Percentiles rank a stretch among this genome's conserved stretches.
phyloP scores from a whole-genome alignment of 768 basidiomycete genomes.

The Naganishia randhawae region DNA sequence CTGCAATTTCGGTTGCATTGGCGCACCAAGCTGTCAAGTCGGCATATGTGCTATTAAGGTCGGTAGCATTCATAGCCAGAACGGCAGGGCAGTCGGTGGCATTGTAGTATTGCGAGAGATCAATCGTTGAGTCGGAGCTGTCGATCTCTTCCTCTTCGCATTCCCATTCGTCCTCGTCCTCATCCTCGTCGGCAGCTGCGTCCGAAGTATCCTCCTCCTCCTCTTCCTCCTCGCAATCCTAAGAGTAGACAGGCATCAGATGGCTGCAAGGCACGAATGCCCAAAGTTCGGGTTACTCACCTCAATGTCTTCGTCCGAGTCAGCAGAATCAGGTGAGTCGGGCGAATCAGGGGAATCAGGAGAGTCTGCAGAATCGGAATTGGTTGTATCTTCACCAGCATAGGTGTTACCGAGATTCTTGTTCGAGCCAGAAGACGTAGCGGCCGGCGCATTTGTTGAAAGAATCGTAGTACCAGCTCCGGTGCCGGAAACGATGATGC shows the following conservation, averaged over 20 bases:
- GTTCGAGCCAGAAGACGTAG: neutral
- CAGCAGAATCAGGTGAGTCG: neutral
- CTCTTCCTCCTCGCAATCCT: constrained; percentile 18
- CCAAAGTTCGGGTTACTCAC: neutral
- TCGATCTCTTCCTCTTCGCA: constrained; percentile 21
- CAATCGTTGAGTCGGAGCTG: neutral
- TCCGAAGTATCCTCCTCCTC: neutral
- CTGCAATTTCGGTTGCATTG: neutral
- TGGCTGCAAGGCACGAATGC: neutral
- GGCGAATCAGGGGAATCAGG: constrained; percentile 7
- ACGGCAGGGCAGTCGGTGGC: constrained; percentile 5
- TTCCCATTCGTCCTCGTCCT: constrained; percentile 24
- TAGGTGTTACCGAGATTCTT: neutral
- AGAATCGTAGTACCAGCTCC: neutral
- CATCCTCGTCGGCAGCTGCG: neutral
- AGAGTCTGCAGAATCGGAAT: neutral
- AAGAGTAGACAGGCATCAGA: neutral
- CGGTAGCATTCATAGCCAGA: constrained; percentile 18
- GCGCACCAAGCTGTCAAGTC: constrained; percentile 22
- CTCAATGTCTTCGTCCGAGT: constrained; percentile 1
- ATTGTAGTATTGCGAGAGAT: neutral
- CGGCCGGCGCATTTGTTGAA: neutral
- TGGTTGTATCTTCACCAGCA: no score
- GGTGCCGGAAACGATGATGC: neutral
- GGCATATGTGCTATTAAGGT: constrained; percentile 10